Base-by-base conservation (phyloP, 2,329 filamentous ascomycete genomes). In the Pseudofabraea citricarpa region DNA sequence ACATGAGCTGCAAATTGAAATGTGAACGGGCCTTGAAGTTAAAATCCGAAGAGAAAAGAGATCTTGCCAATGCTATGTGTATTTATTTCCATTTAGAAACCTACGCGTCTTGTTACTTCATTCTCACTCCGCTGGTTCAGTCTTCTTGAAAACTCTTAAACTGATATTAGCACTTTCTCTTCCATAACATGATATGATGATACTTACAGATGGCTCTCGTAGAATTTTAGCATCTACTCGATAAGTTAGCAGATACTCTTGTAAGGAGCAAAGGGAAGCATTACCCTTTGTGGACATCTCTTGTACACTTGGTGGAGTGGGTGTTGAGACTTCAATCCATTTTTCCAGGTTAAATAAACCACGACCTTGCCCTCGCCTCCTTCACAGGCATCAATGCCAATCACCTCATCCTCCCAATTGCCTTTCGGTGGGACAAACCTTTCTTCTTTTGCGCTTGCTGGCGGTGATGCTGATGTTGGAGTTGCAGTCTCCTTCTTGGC, bases 241-340 rank as follows among this genome's bases (percentile, higher is more conserved):
- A 20, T 20, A 31, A 29, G 38, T 55, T 44, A 53, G 49, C 35
- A 31, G 29, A 26, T n/a, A n/a, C n/a, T 27, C 13, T 15, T 36
- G 21, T 5, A 37, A 12, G 15, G 4, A 36, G 31, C 21, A 4
- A 10, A 21, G 26, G 15, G 13, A 27, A 10, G 37, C 43, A 67
- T 44, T 61, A 85, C 84, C 74, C 83, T 87, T 58, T 91, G 87
- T 0, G 87, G 87, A 53, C 85, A 90, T 54, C 88, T 83, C 56
- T 81, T 75, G 56, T 90, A 87, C 6, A 90, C 74, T 12, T 82
- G 73, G 16, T 71, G 63, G 13, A 87, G 79, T 8, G 79, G 73
- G 56, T 91, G 87, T 57, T 86, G 81, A 1, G 85, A 87, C 68
- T 88, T 90, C 37, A 78, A 71, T 7, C 80, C 81, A 47, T 84